A percentile compares a stretch with the other conserved stretches of the same genome.
Conservation (phyloP, 306 rosid species). For the Lathyrus oleraceus region DNA sequence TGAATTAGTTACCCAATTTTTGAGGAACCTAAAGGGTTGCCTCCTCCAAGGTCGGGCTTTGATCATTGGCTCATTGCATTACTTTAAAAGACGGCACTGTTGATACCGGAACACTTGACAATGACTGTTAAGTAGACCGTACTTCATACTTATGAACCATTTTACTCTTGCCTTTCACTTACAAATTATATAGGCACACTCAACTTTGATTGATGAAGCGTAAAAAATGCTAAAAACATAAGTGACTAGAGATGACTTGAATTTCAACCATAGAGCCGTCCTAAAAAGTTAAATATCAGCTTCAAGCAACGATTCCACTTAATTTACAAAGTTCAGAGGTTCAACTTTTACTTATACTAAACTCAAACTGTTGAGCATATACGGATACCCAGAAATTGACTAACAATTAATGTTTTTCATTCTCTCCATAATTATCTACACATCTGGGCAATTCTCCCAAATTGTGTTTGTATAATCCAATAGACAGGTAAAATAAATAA, state of each 20-base stretch:
- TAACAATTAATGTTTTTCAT: not conserved
- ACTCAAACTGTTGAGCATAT: not conserved
- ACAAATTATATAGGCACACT: not conserved
- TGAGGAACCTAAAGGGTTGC: too few species aligned
- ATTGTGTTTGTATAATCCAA: conserved; percentile 6
- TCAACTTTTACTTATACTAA: not conserved
- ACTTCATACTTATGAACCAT: not conserved
- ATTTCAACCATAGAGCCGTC: not conserved
- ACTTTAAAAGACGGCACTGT: too few species aligned
- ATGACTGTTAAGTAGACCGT: not conserved
- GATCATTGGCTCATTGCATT: too few species aligned
- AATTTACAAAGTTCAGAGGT: not conserved
- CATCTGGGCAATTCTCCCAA: not conserved
- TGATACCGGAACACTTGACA: too few species aligned
- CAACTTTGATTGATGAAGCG: not conserved
- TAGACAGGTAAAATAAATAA: not conserved
- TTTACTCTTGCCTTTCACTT: not conserved
- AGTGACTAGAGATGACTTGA: not conserved
- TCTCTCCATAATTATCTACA: not conserved
- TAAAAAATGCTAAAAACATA: not conserved
- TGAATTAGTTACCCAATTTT: too few species aligned
- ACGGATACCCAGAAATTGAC: not conserved
- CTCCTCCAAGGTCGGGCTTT: too few species aligned
- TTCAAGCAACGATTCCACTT: not conserved
- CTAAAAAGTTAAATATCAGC: not conserved